Evolutionary conservation across 2,329 filamentous ascomycete species (phyloP).

Genomic region (Cladorrhinum sp.): DNA sequence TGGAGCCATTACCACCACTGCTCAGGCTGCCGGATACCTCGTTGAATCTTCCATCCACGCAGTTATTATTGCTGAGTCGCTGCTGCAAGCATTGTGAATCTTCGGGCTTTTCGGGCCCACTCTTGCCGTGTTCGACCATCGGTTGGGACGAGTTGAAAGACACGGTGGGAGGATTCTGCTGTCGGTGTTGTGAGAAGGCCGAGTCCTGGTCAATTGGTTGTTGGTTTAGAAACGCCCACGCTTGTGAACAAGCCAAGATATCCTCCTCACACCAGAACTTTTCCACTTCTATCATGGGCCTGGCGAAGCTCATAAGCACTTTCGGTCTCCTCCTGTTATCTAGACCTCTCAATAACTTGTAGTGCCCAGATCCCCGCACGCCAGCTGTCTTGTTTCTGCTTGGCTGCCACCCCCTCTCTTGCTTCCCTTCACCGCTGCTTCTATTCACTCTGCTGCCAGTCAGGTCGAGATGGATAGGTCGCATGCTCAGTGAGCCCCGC

Average conservation of each 20-base stretch:
- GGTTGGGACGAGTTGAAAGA: not conserved
- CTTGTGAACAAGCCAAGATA: not conserved
- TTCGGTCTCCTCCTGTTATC: not conserved
- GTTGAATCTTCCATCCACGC: not conserved
- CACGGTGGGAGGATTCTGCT: not conserved
- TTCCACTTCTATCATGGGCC: not conserved
- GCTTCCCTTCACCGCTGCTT: conserved; percentile 8
- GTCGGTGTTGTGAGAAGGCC: not conserved
- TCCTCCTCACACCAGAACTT: not conserved
- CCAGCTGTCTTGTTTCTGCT: not conserved
- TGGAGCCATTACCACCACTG: not conserved
- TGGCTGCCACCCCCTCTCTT: conserved; percentile 1
- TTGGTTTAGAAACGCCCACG: not conserved
- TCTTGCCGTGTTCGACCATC: not conserved
- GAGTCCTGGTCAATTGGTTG: not conserved
- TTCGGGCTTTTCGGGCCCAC: not conserved
- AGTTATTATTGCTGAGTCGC: not conserved
- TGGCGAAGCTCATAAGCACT: conserved; percentile 1
- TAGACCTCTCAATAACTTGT: not conserved
- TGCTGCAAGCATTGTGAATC: not conserved
- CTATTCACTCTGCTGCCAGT: not conserved
- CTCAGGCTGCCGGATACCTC: not conserved
- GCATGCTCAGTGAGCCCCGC: not conserved
- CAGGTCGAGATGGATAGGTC: not conserved
- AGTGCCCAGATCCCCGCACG: not conserved